phyloP scores from a whole-genome alignment of 495 filamentous ascomycete genomes.

The Tuber borchii region DNA sequence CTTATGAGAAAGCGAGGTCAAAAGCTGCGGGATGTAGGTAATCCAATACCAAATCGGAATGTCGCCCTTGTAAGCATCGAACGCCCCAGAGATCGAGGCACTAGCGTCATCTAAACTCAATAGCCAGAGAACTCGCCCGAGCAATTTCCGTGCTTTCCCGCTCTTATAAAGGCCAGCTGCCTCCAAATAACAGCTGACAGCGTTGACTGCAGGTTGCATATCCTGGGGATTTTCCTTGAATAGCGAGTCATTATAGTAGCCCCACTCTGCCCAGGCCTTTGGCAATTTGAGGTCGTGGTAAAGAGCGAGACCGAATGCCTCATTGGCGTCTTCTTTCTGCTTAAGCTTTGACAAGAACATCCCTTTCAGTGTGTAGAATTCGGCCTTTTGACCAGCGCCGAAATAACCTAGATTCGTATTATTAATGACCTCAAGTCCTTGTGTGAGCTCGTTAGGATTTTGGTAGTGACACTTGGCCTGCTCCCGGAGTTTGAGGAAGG shows the following conservation, averaged over 20 bases:
- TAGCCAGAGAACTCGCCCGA: slow-evolving; percentile 94
- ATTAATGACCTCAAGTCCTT: slow-evolving; percentile 94
- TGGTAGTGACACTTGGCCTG: slow-evolving; percentile 99
- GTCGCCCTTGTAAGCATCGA: slow-evolving; percentile 91
- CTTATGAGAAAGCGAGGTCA: slow-evolving; percentile 79
- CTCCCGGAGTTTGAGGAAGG: slow-evolving; percentile 92
- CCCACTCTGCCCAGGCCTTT: slow-evolving; percentile 99
- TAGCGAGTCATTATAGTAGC: slow-evolving; percentile 88
- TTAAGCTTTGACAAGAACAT: slow-evolving; percentile 96
- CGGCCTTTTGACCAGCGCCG: slow-evolving; percentile 87
- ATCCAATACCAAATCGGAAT: slow-evolving; percentile 99
- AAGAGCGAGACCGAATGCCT: slow-evolving; percentile 86
- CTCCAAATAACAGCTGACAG: slow-evolving; percentile 91
- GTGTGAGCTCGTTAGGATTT: slow-evolving; percentile 81
- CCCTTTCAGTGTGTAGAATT: slow-evolving; percentile 98
- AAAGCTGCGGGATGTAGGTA: slow-evolving; percentile 92
- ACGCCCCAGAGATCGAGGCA: slow-evolving; percentile 68
- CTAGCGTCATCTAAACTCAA: slow-evolving; percentile 86
- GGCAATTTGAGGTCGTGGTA: slow-evolving; percentile 91
- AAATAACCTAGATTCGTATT: slow-evolving; percentile 99
- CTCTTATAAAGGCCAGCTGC: slow-evolving; percentile 94
- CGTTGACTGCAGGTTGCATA: slow-evolving; percentile 73
- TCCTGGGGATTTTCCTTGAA: slow-evolving; percentile 84
- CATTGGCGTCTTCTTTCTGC: slow-evolving; percentile 81
- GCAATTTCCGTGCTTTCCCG: slow-evolving; percentile 86